These are phyloP conservation scores for Linnemannia exigua DNA, from an alignment of 192 early-diverging fungal species.

Conservation along the genomic window DNA sequence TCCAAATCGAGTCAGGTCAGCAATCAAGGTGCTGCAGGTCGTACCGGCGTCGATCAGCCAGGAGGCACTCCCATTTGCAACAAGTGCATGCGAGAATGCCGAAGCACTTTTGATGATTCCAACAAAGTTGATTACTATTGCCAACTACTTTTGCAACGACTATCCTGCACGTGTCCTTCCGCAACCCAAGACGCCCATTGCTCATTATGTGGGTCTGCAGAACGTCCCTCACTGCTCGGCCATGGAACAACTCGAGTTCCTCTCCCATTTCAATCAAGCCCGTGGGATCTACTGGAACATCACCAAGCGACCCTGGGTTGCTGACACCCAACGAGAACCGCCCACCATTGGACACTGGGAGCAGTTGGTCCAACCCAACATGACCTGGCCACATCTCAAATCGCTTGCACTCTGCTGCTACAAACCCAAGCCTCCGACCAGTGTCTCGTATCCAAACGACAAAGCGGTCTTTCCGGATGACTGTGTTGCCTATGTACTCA, in stretches of 20 bases:
- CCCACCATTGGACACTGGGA: slow-evolving; percentile 8
- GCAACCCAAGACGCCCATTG: not conserved
- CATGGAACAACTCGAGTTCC: slow-evolving; percentile 7
- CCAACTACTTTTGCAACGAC: too few species aligned
- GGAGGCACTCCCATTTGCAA: not conserved
- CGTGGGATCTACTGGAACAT: slow-evolving; percentile 13
- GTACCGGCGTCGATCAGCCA: slow-evolving; percentile 4
- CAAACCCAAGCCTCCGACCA: too few species aligned
- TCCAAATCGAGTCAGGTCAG: not conserved
- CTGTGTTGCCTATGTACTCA: slow-evolving; percentile 10
- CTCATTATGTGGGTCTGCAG: slow-evolving; percentile 10
- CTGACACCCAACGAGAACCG: not conserved
- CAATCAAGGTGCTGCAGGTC: slow-evolving; percentile 6
- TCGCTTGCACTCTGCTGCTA: slow-evolving; percentile 1
- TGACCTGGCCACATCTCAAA: slow-evolving; percentile 1
- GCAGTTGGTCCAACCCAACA: not conserved
- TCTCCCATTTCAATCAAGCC: slow-evolving; percentile 5
- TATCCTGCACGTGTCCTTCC: not conserved
- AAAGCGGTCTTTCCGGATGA: slow-evolving; percentile 11
- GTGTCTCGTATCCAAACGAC: not conserved
- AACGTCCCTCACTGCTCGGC: not conserved
- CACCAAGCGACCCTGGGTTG: not conserved
- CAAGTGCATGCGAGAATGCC: not conserved
- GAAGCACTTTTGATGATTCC: slow-evolving; percentile 5
- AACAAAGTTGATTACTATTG: too few species aligned